Conservation (phyloP, 306 rosid genomes). For the Glycine tomentella region DNA sequence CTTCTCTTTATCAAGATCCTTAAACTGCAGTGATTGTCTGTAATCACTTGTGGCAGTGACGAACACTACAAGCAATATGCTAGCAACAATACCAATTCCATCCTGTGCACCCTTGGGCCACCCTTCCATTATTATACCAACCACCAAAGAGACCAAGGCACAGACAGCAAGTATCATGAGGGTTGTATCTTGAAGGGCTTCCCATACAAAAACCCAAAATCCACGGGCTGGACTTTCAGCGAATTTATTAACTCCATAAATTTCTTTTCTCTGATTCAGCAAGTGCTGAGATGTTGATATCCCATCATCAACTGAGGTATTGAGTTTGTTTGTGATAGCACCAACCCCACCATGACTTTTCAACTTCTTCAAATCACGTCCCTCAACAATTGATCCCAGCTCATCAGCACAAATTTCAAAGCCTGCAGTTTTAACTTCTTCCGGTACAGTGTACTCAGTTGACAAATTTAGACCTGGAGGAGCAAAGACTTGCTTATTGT, state of each 20-base stretch:
- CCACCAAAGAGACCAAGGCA: constrained; percentile 81
- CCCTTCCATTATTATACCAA: constrained; percentile 89
- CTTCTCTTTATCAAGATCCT: constrained; percentile 97
- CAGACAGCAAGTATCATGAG: constrained; percentile 93
- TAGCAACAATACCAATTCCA: constrained; percentile 98
- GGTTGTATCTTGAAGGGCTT: constrained; percentile 98
- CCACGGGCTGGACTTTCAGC: constrained; percentile 84
- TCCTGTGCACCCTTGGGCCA: constrained; percentile 99
- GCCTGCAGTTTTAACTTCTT: constrained; percentile 87
- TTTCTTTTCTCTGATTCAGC: constrained; percentile 68
- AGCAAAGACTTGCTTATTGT: constrained; percentile 32
- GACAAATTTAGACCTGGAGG: constrained; percentile 73
- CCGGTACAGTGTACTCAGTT: constrained; percentile 77
- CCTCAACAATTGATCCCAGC: constrained; percentile 79
- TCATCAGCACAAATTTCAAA: constrained; percentile 90
- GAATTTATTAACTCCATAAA: constrained; percentile 89
- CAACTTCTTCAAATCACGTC: constrained; percentile 87
- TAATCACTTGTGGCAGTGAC: constrained; percentile 98
- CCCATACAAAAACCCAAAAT: constrained; percentile 90
- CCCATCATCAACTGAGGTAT: constrained; percentile 66
- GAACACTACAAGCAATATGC: constrained; percentile 94
- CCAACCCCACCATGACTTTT: constrained; percentile 76
- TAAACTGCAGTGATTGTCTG: constrained; percentile 93
- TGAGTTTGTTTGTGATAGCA: constrained; percentile 70
- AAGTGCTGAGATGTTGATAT: constrained; percentile 72